phyloP scores from a whole-genome alignment of 148 eudicot genomes.

The Amaranthus cruentus region DNA sequence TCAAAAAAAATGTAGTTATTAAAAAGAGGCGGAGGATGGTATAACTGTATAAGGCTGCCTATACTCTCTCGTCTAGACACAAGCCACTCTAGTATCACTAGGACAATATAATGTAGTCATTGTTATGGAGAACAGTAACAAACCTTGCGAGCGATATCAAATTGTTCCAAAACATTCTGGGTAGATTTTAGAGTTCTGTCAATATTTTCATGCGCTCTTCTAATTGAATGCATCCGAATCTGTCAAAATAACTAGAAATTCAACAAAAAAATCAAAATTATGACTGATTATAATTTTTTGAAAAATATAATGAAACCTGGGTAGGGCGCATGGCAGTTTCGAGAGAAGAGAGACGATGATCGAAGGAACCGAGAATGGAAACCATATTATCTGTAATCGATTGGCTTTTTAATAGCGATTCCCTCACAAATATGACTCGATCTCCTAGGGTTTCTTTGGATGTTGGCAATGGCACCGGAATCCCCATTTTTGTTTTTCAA shows the following conservation, averaged over 20 bases:
- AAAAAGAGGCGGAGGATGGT: too few species aligned
- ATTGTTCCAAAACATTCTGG: slow-evolving; percentile 56
- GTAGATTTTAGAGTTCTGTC: slow-evolving; percentile 75
- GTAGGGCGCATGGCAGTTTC: slow-evolving; percentile 97
- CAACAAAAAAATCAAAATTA: slow-evolving; percentile 5
- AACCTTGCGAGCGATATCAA: slow-evolving; percentile 75
- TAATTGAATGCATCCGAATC: slow-evolving; percentile 77
- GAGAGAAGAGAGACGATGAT: slow-evolving; percentile 89
- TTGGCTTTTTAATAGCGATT: slow-evolving; percentile 66
- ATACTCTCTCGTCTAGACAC: too few species aligned
- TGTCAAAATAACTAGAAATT: slow-evolving; percentile 3
- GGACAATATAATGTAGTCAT: too few species aligned
- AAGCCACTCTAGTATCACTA: too few species aligned
- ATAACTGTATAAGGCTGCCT: too few species aligned
- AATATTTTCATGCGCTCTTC: slow-evolving; percentile 88
- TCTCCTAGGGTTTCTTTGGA: slow-evolving; percentile 54
- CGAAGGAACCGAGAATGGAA: slow-evolving; percentile 78
- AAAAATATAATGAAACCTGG: slow-evolving; percentile 37
- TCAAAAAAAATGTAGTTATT: too few species aligned
- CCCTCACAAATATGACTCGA: slow-evolving; percentile 51
- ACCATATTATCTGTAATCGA: slow-evolving; percentile 65
- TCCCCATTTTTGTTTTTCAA: slow-evolving; percentile 19
- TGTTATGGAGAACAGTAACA: background rate
- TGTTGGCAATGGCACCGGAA: slow-evolving; percentile 6
- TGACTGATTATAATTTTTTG: background rate